Percentiles rank a stretch among this genome's conserved stretches.
Evolutionary conservation across 805 yeast species (phyloP).

Genomic region (Sporopachydermia lactativora): DNA sequence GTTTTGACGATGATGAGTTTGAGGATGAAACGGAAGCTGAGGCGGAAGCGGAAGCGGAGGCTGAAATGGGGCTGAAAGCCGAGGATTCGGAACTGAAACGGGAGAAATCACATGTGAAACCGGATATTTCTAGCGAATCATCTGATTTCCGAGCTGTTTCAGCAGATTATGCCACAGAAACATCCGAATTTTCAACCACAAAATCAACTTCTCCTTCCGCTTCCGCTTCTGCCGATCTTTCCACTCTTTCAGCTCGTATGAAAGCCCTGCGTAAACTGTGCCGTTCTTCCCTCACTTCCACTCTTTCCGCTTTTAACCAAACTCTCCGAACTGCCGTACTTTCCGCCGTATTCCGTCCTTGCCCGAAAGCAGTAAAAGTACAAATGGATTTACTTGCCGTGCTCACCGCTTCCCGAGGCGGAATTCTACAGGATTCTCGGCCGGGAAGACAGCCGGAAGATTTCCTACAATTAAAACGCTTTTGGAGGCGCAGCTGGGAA

Average conservation of each 20-base stretch:
- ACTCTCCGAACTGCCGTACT: constrained; percentile 31
- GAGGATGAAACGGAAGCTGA: neutral
- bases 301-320: constrained; percentile 33
- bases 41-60: too few relatives aligned
- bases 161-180: too few relatives aligned
- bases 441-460: constrained; percentile 14
- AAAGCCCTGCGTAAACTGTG: constrained; percentile 57
- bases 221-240: neutral
- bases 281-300: constrained; percentile 25
- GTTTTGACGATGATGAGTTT: constrained; percentile 62
- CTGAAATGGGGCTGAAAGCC: too few relatives aligned
- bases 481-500: constrained; percentile 62
- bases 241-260: constrained; percentile 27
- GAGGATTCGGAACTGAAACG: too few relatives aligned
- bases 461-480: constrained; percentile 16
- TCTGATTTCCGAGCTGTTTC: too few relatives aligned
- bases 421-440: constrained; percentile 27
- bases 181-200: too few relatives aligned
- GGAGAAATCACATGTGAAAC: too few relatives aligned
- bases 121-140: too few relatives aligned
- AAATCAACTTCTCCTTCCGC: too few relatives aligned
- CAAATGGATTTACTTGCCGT: constrained; percentile 58
- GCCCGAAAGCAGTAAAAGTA: constrained; percentile 61
- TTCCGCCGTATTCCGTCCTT: constrained; percentile 48
- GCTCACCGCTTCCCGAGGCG: constrained; percentile 52